phyloP scores from a whole-genome alignment of 805 yeast species.

The Priceomyces fermenticarens region DNA sequence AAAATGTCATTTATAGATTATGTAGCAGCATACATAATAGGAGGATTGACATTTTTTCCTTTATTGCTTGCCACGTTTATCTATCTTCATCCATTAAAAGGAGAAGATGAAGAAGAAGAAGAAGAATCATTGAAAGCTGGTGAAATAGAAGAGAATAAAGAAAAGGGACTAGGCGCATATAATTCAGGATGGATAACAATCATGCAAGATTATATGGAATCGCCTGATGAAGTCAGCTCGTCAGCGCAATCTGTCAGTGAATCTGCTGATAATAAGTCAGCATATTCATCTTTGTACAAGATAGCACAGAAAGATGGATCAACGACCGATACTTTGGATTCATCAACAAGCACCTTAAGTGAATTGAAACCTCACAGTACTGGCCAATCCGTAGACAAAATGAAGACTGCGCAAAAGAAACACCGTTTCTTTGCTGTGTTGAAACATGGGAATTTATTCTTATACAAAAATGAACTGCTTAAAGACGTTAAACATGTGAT shows the following conservation, averaged over 20 bases:
- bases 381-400: slow-evolving; percentile 7
- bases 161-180: slow-evolving; percentile 61
- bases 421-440: slow-evolving; percentile 68
- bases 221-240: slow-evolving; percentile 46
- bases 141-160: slow-evolving; percentile 56
- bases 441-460: slow-evolving; percentile 82
- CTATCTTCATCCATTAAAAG: slow-evolving; percentile 37
- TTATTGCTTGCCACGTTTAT: slow-evolving; percentile 39
- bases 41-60: slow-evolving; percentile 83
- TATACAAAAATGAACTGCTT: slow-evolving; percentile 70
- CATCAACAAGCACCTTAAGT: background rate
- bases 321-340: slow-evolving; percentile 2
- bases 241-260: slow-evolving; percentile 42
- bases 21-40: slow-evolving; percentile 56
- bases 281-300: slow-evolving; percentile 60
- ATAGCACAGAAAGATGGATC: slow-evolving; percentile 40
- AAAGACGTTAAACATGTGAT: slow-evolving; percentile 74
- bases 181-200: slow-evolving; percentile 80
- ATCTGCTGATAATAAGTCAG: slow-evolving; percentile 45
- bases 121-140: slow-evolving; percentile 46
- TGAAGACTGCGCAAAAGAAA: slow-evolving; percentile 36
- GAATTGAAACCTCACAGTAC: slow-evolving; percentile 6
- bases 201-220: slow-evolving; percentile 64
- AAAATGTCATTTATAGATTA: slow-evolving; percentile 17
- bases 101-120: slow-evolving; percentile 14